phyloP scores from a whole-genome alignment of 371 early-diverging fungal genomes.

The Modicella reniformis region DNA sequence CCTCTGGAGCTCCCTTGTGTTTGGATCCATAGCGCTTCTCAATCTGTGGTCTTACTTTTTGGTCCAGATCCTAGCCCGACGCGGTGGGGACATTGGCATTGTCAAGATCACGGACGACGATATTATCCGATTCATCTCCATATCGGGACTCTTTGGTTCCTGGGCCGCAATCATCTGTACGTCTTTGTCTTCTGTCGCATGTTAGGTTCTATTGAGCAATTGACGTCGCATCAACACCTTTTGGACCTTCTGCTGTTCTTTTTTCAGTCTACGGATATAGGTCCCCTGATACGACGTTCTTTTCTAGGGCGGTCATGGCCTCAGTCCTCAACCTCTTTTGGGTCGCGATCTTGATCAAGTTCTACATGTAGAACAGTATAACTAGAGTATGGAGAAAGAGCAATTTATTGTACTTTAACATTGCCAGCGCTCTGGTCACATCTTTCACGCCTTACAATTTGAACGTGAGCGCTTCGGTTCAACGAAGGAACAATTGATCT shows the following conservation, averaged over 20 bases:
- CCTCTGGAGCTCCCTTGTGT: conserved; percentile 35
- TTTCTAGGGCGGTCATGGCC: conserved; percentile 19
- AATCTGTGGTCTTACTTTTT: conserved; percentile 48
- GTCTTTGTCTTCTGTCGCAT: conserved; percentile 1
- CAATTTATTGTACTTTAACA: background rate
- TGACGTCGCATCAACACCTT: background rate
- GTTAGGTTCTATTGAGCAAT: background rate
- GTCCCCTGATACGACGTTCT: conserved; percentile 30
- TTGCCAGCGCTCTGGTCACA: too few species aligned
- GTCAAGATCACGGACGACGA: conserved; percentile 42
- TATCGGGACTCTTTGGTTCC: conserved; percentile 44
- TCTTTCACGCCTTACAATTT: too few species aligned
- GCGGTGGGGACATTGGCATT: conserved; percentile 48
- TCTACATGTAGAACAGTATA: conserved; percentile 15
- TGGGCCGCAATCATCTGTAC: conserved; percentile 44
- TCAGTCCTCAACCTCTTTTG: conserved; percentile 36
- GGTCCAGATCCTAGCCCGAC: conserved; percentile 31
- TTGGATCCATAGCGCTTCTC: conserved; percentile 20
- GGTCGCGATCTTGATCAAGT: conserved; percentile 38
- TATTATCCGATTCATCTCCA: conserved; percentile 31
- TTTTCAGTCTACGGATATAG: conserved; percentile 30
- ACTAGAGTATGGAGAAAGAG: background rate
- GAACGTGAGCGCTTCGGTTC: too few species aligned
- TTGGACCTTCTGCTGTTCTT: background rate
- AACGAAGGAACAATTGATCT: too few species aligned